Evolutionary conservation across 2,329 filamentous ascomycete genomes (phyloP), one percentile per base, ranked within the genome.

Genomic region (Endoconidiophora polonica): DNA sequence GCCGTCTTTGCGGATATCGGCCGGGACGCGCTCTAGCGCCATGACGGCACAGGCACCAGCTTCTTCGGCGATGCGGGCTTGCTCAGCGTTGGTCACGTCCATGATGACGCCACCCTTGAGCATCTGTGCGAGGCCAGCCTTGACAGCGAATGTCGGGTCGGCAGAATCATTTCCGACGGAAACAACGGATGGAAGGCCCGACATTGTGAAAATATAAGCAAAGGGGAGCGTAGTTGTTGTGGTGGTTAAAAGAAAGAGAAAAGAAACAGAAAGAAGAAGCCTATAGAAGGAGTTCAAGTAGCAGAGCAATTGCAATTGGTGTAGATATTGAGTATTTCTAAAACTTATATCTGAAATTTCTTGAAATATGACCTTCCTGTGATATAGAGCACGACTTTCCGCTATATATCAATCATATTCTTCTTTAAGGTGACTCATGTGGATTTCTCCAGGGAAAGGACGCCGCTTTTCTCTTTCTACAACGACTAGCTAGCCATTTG

Each of bases 91-190:
- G 56, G 93, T 86, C 52, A 96, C 91, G 67, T 98, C 91, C 91
- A 98, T 98, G 68, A 98, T 98, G 57, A 98, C 91, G 60, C 91
- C 91, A 63, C 91, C 91, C 74, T 96, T 95, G 68, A 96, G 73
- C 91, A 98, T 98, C 67, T 94, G 84, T 22, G 91, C 91, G 56
- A 98, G 73, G 53, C 90, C 91, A 49, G 86, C 83, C 76, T 98
- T 98, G 74, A 95, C 81, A 58, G 81, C 81, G 67, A 95, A 94
- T 66, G 77, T 73, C 57, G 67, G 60, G 56, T 50, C 53, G 51
- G 53, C 41, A 16, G 52, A 42, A 54, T 53, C 54, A 56, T 52
- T 57, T 40, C 47, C 44, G 44, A 43, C 39, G 18, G 37, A 40
- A 29, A 46, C 23, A 40, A 51, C 44, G 7, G 49, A 51, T n/a